Conservation (phyloP, 2,329 filamentous ascomycete species). For the Chrysoporthe cubensis region DNA sequence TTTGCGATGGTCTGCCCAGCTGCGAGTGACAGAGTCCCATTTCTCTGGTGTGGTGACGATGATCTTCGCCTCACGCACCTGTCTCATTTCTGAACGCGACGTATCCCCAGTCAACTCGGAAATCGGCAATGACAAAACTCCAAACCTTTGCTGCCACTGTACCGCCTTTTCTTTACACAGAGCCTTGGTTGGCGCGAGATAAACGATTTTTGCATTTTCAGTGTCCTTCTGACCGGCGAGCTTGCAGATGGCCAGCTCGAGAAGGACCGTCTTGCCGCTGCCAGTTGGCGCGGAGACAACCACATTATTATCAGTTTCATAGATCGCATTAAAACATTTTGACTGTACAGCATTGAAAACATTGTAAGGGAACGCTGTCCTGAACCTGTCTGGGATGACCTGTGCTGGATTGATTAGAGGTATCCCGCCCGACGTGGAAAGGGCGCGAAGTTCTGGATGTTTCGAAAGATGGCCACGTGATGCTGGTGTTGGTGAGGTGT, state of each 20-base stretch:
- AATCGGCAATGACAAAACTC: constrained; percentile 67
- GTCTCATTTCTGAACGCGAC: constrained; percentile 65
- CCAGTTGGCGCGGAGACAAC: constrained; percentile 83
- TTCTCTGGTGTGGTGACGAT: constrained; percentile 90
- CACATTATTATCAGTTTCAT: constrained; percentile 72
- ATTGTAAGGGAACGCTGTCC: constrained; percentile 71
- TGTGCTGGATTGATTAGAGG: constrained; percentile 47
- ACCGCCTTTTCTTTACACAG: constrained; percentile 76
- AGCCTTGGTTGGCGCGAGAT: constrained; percentile 84
- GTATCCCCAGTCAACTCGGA: constrained; percentile 85
- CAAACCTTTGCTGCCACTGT: constrained; percentile 80
- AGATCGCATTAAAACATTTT: constrained; percentile 71
- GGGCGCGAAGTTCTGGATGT: constrained; percentile 29
- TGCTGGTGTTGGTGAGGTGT: not conserved
- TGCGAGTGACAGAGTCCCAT: constrained; percentile 87
- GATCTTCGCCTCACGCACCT: constrained; percentile 75
- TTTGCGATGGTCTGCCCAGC: constrained; percentile 80
- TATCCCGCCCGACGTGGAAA: constrained; percentile 45
- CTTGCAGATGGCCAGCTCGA: constrained; percentile 82
- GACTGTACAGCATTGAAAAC: constrained; percentile 85
- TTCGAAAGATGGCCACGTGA: not conserved
- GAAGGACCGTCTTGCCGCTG: constrained; percentile 80
- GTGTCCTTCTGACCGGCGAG: constrained; percentile 60
- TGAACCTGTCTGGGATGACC: constrained; percentile 70
- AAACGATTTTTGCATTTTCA: constrained; percentile 77